These are phyloP conservation scores for Oryza australiensis DNA, from an alignment of 176 grass and related monocot species.

Conservation along the genomic window DNA sequence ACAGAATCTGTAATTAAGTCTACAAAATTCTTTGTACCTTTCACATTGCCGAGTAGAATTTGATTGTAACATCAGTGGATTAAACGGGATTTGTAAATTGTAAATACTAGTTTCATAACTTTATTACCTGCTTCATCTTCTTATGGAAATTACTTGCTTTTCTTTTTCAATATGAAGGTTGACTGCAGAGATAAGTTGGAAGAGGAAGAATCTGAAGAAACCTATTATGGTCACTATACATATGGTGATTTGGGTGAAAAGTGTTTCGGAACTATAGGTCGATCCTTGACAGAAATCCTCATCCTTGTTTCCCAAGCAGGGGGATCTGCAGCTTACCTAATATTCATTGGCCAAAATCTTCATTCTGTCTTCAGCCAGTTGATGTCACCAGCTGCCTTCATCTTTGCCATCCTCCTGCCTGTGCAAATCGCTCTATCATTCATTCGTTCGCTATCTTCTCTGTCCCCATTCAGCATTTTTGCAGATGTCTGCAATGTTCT, in stretches of 20 bases:
- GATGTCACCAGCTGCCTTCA: conserved; percentile 55
- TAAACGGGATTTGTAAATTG: not conserved
- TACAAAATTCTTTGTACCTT: not conserved
- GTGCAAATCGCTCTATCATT: conserved; percentile 77
- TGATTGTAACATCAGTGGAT: not conserved
- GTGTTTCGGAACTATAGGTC: conserved; percentile 66
- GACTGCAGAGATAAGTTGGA: conserved; percentile 73
- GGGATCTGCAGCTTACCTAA: conserved; percentile 73
- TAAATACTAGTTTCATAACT: not conserved
- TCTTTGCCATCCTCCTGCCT: conserved; percentile 78
- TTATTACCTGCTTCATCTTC: not conserved
- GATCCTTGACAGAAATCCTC: conserved; percentile 74
- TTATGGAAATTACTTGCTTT: not conserved
- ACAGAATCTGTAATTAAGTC: not conserved
- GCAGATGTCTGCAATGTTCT: conserved; percentile 83
- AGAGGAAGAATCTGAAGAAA: conserved; percentile 46
- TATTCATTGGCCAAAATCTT: conserved; percentile 95
- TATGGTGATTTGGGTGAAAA: conserved; percentile 83
- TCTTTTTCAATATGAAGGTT: conserved; percentile 52
- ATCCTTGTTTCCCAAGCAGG: conserved; percentile 77
- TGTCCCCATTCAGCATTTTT: conserved; percentile 87
- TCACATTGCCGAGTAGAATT: not conserved
- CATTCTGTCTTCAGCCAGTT: conserved; percentile 62
- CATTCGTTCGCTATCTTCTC: conserved; percentile 67
- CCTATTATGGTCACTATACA: conserved; percentile 35